Evolutionary conservation across 306 rosid species (phyloP).

Genomic region (Oxytropis ochrocephala): DNA sequence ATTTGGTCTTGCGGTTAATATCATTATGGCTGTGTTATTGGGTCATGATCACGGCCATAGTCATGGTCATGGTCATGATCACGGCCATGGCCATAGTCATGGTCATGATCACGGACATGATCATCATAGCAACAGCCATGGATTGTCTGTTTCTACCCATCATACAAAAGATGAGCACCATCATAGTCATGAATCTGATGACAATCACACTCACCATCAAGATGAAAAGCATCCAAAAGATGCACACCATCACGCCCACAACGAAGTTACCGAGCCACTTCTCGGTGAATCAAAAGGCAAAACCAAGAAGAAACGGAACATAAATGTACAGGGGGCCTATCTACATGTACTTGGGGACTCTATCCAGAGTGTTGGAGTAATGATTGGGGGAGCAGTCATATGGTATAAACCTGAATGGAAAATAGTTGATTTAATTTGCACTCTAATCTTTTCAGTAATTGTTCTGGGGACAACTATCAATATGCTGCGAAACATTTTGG

Average conservation of each 20-base stretch:
- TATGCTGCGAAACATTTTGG: constrained; percentile 64
- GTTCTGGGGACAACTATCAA: constrained; percentile 65
- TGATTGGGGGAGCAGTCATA: constrained; percentile 76
- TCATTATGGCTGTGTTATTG: constrained; percentile 55
- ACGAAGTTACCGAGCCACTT: constrained; percentile 34
- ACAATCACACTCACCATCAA: constrained; percentile 13
- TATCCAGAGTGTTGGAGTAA: constrained; percentile 66
- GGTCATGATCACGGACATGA: constrained; percentile 37
- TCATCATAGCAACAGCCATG: constrained; percentile 34
- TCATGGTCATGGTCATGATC: constrained; percentile 37
- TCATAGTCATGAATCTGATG: constrained; percentile 26
- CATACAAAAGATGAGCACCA: constrained; percentile 32
- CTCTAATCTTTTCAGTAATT: constrained; percentile 53
- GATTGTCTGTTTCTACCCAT: constrained; percentile 35
- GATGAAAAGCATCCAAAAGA: constrained; percentile 20
- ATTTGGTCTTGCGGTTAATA: constrained; percentile 67
- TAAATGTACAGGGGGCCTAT: constrained; percentile 71
- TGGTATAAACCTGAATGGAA: constrained; percentile 66
- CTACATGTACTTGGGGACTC: constrained; percentile 82
- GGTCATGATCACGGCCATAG: constrained; percentile 72
- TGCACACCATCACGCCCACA: constrained; percentile 18
- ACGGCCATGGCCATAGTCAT: constrained; percentile 32
- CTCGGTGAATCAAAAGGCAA: constrained; percentile 30
- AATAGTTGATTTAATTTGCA: constrained; percentile 65
- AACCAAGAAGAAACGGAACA: constrained; percentile 42